Conservation (phyloP, 2,329 filamentous ascomycete genomes). For the Cordyceps fumosorosea region DNA sequence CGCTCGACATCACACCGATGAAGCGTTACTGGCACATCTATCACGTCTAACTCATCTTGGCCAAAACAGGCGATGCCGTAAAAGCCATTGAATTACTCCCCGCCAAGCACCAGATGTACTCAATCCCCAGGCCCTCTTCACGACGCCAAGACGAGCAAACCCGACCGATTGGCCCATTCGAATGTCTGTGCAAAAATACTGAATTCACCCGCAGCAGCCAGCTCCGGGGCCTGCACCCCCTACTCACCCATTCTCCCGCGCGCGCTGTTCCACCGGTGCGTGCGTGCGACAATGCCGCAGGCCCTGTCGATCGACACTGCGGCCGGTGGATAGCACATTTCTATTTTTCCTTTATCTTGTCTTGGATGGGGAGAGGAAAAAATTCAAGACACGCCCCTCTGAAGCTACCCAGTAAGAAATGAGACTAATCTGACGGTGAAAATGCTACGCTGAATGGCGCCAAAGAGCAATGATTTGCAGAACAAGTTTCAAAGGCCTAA, state of each 20-base stretch:
- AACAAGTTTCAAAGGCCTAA: slow-evolving; percentile 7
- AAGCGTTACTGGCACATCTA: background rate
- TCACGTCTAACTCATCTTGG: background rate
- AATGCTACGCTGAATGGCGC: background rate
- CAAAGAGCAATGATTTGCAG: slow-evolving; percentile 11
- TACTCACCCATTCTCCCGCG: background rate
- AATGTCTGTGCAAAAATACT: background rate
- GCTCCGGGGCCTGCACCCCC: background rate
- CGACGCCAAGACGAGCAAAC: background rate
- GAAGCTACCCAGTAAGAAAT: background rate
- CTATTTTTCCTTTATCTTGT: background rate
- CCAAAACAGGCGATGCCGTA: background rate
- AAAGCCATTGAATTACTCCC: background rate
- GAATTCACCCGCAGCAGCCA: background rate
- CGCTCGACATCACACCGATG: background rate
- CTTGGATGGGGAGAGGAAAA: background rate
- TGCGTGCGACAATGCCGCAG: slow-evolving; percentile 3
- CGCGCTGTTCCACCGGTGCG: background rate
- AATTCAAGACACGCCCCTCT: background rate
- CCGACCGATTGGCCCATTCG: background rate
- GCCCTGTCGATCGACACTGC: slow-evolving; percentile 10
- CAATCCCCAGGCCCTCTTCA: background rate
- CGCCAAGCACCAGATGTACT: background rate
- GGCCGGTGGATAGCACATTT: background rate
- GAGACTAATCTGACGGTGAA: background rate